Percentiles rank a stretch among this genome's conserved stretches.
Conservation (phyloP, 352 stramenopile genomes). For the Phytophthora meadii region DNA sequence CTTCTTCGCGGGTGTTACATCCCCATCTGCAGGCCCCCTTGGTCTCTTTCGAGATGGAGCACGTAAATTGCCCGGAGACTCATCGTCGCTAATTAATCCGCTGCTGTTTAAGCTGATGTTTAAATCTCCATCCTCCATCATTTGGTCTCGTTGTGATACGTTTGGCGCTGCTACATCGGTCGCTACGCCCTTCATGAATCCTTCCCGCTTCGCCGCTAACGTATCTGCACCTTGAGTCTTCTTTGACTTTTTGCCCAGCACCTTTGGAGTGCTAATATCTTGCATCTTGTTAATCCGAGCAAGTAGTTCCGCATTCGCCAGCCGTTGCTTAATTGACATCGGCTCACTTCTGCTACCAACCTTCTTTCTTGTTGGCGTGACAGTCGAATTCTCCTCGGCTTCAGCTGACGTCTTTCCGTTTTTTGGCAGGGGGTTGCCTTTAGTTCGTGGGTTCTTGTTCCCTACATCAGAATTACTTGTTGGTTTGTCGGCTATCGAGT, state of each 20-base stretch:
- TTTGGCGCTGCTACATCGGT: conserved; percentile 19
- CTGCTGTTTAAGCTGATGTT: conserved; percentile 50
- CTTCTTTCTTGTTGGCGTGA: conserved; percentile 23
- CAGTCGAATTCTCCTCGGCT: conserved; percentile 6
- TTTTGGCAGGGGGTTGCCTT: conserved; percentile 13
- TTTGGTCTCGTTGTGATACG: conserved; percentile 20
- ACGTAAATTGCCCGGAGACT: conserved; percentile 40
- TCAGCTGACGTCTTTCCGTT: conserved; percentile 1
- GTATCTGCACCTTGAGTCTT: conserved; percentile 32
- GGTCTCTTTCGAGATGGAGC: conserved; percentile 38
- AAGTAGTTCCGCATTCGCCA: conserved; percentile 61
- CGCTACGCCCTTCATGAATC: conserved; percentile 55
- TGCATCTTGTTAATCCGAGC: conserved; percentile 58
- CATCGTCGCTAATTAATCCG: conserved; percentile 33
- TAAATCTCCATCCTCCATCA: conserved; percentile 35
- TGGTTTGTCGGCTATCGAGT: conserved; percentile 1
- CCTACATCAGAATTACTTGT: neutral
- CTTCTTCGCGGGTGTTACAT: conserved; percentile 44
- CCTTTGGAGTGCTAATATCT: conserved; percentile 72
- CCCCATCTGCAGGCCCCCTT: conserved; percentile 15
- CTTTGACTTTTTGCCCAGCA: conserved; percentile 61
- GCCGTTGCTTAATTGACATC: conserved; percentile 49
- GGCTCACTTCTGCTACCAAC: conserved; percentile 30
- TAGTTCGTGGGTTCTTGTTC: conserved; percentile 17
- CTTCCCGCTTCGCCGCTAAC: conserved; percentile 48